phyloP scores from a whole-genome alignment of 805 yeast genomes.

The Kazachstania kunashirensis region DNA sequence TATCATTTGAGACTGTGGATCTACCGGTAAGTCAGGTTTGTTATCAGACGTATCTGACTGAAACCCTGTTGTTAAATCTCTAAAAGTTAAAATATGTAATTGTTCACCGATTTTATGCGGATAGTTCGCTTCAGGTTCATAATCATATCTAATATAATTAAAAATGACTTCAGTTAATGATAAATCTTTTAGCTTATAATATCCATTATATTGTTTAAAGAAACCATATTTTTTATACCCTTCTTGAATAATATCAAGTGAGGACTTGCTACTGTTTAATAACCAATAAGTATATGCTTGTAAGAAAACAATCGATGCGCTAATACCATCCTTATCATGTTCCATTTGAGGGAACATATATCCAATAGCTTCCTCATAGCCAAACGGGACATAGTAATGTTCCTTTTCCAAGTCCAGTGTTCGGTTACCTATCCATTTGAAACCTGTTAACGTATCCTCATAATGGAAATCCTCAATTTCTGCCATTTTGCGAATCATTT shows the following conservation, averaged over 20 bases:
- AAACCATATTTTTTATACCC: slow-evolving; percentile 65
- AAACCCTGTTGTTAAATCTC: slow-evolving; percentile 77
- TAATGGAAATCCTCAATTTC: slow-evolving; percentile 47
- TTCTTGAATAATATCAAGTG: slow-evolving; percentile 40
- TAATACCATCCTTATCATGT: slow-evolving; percentile 88
- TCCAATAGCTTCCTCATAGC: slow-evolving; percentile 93
- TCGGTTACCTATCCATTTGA: slow-evolving; percentile 93
- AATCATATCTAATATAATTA: slow-evolving; percentile 37
- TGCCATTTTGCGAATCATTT: slow-evolving; percentile 65
- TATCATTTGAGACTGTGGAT: slow-evolving; percentile 75
- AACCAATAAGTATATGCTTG: slow-evolving; percentile 55
- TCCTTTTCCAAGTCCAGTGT: slow-evolving; percentile 59
- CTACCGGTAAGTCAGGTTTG: slow-evolving; percentile 59
- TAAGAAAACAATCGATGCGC: slow-evolving; percentile 67
- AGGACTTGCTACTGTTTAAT: slow-evolving; percentile 17
- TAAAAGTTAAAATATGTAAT: slow-evolving; percentile 53
- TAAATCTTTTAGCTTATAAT: slow-evolving; percentile 57
- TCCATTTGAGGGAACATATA: slow-evolving; percentile 70
- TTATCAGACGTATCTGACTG: slow-evolving; percentile 57
- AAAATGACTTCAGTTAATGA: slow-evolving; percentile 47
- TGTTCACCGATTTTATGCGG: slow-evolving; percentile 46
- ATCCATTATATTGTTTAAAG: slow-evolving; percentile 79
- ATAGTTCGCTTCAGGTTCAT: slow-evolving; percentile 15
- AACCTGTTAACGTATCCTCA: slow-evolving; percentile 85
- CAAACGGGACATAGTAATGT: slow-evolving; percentile 75